Conservation (phyloP, 2,329 filamentous ascomycete species). For the Fusarium veterinarium region DNA sequence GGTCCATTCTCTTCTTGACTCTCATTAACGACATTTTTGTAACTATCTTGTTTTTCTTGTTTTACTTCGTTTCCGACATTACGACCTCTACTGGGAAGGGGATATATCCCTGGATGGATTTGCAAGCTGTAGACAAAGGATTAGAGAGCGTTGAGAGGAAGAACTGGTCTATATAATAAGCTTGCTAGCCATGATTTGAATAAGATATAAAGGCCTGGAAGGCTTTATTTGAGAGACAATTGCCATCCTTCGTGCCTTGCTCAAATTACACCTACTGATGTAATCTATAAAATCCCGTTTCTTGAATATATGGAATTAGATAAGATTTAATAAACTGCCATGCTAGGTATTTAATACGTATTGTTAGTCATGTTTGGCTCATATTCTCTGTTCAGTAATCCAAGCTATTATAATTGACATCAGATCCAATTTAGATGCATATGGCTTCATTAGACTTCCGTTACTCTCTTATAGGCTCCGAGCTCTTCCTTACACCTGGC, state of each 20-base stretch:
- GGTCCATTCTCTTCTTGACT: constrained; percentile 39
- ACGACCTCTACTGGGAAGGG: constrained; percentile 31
- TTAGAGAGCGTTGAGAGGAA: not conserved
- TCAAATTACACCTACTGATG: not conserved
- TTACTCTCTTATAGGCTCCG: not conserved
- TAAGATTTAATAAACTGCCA: not conserved
- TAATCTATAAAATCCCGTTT: not conserved
- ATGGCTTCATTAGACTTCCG: not conserved
- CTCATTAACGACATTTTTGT: constrained; percentile 30
- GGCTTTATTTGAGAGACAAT: constrained; percentile 9
- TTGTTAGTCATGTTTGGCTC: not conserved
- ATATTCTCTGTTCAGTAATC: not conserved
- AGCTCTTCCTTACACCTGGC: not conserved
- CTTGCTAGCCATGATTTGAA: constrained; percentile 34
- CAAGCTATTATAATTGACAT: not conserved
- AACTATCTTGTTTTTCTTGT: constrained; percentile 7
- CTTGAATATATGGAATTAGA: not conserved
- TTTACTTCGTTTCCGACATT: constrained; percentile 16
- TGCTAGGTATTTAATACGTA: not conserved
- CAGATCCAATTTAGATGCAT: not conserved
- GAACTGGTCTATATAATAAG: constrained; percentile 36
- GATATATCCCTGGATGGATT: constrained; percentile 22
- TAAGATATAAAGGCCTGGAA: constrained; percentile 33
- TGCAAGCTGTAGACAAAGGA: constrained; percentile 2
- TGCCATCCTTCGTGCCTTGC: not conserved